phyloP scores from a whole-genome alignment of 768 basidiomycete genomes.

The Mycena indigotica region DNA sequence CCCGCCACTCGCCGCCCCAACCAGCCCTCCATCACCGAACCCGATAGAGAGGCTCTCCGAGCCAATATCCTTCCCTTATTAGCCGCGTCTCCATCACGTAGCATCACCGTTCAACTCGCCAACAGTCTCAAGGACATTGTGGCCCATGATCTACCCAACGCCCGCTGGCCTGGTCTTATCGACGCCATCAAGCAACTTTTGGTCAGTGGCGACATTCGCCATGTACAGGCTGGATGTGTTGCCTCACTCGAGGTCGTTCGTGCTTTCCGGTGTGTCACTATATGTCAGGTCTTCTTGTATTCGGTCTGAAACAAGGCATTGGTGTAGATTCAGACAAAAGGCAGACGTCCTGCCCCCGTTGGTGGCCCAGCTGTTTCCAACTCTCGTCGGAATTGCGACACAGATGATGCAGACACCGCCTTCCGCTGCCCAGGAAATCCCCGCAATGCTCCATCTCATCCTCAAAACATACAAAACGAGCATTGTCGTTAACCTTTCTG shows the following conservation, averaged over 20 bases:
- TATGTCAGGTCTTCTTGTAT: background rate
- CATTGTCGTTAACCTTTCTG: slow-evolving; percentile 71
- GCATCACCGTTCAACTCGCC: slow-evolving; percentile 76
- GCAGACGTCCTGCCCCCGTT: slow-evolving; percentile 60
- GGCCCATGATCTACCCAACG: slow-evolving; percentile 75
- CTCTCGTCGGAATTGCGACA: slow-evolving; percentile 71
- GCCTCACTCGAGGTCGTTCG: slow-evolving; percentile 77
- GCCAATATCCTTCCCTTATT: slow-evolving; percentile 69
- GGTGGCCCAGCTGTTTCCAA: slow-evolving; percentile 68
- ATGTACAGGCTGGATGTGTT: slow-evolving; percentile 82
- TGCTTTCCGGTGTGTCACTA: slow-evolving; percentile 64
- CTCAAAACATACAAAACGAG: slow-evolving; percentile 86
- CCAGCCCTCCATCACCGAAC: slow-evolving; percentile 57
- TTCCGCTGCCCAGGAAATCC: slow-evolving; percentile 68
- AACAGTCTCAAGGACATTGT: slow-evolving; percentile 73
- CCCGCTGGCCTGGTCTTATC: slow-evolving; percentile 72
- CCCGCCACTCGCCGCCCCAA: slow-evolving; percentile 53
- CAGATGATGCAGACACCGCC: slow-evolving; percentile 69
- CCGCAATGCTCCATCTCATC: slow-evolving; percentile 82
- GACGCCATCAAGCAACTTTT: slow-evolving; percentile 68
- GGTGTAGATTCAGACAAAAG: slow-evolving; percentile 67
- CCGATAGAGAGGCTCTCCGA: slow-evolving; percentile 77
- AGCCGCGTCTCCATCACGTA: slow-evolving; percentile 63
- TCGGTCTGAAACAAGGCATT: background rate
- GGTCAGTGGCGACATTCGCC: slow-evolving; percentile 60